Percentiles rank a stretch among this genome's conserved stretches.
Conservation (phyloP, 805 yeast genomes). For the Yarrowia bubula region DNA sequence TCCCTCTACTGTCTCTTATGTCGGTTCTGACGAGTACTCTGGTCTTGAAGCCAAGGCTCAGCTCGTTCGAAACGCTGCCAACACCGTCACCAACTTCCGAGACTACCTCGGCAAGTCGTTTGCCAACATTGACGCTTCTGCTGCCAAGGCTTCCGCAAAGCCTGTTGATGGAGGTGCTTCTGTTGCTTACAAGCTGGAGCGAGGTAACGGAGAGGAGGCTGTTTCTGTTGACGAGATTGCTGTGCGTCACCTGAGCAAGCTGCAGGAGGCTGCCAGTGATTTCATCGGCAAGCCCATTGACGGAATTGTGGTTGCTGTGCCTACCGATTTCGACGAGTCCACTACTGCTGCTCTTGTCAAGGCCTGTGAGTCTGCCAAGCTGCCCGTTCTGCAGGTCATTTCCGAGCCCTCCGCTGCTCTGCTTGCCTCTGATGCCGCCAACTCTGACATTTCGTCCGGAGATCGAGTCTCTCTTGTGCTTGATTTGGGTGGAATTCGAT, state of each 20-base stretch:
- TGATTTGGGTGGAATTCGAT: slow-evolving; percentile 94
- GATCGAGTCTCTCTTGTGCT: slow-evolving; percentile 88
- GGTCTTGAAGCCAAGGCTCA: slow-evolving; percentile 96
- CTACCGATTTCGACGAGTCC: slow-evolving; percentile 75
- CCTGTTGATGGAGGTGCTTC: slow-evolving; percentile 70
- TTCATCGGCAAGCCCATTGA: slow-evolving; percentile 78
- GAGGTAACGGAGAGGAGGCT: slow-evolving; percentile 47
- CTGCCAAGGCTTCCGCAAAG: slow-evolving; percentile 62
- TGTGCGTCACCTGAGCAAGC: slow-evolving; percentile 76
- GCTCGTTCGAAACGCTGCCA: slow-evolving; percentile 81
- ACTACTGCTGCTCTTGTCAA: slow-evolving; percentile 65
- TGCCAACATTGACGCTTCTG: slow-evolving; percentile 64
- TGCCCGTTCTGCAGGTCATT: slow-evolving; percentile 80
- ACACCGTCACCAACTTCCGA: slow-evolving; percentile 88
- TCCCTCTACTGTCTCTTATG: slow-evolving; percentile 88
- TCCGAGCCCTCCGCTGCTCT: slow-evolving; percentile 92
- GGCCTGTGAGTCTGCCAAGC: slow-evolving; percentile 67
- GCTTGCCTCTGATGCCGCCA: slow-evolving; percentile 47
- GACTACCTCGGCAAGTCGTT: slow-evolving; percentile 82
- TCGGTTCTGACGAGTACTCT: slow-evolving; percentile 93
- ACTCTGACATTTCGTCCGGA: slow-evolving; percentile 40
- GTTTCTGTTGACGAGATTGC: slow-evolving; percentile 75
- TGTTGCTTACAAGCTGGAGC: slow-evolving; percentile 48
- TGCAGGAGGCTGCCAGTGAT: slow-evolving; percentile 88
- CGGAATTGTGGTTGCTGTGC: slow-evolving; percentile 85